These are phyloP conservation scores for Annulohypoxylon bovei DNA, from an alignment of 495 filamentous ascomycete species.

Conservation along the genomic window DNA sequence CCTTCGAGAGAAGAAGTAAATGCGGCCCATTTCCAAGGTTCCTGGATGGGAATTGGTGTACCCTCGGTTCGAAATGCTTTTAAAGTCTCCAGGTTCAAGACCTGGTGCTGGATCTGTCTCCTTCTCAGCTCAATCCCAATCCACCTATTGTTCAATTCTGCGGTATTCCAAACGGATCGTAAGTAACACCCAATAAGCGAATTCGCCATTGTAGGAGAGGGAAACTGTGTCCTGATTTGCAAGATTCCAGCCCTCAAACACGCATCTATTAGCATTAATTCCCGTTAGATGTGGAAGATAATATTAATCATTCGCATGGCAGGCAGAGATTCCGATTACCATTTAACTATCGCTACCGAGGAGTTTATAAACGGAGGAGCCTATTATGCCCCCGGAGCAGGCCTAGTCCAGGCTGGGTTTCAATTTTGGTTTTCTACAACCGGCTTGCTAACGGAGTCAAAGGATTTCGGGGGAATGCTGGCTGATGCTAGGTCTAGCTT, in stretches of 20 bases:
- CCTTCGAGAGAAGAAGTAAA: conserved; percentile 55
- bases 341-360: conserved; percentile 47
- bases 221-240: background rate
- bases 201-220: background rate
- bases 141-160: conserved; percentile 45
- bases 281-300: conserved; percentile 30
- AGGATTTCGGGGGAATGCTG: background rate
- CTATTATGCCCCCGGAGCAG: conserved; percentile 33
- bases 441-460: background rate
- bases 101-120: conserved; percentile 38
- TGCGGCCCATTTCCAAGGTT: conserved; percentile 44
- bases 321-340: conserved; percentile 51
- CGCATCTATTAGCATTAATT: conserved; percentile 37
- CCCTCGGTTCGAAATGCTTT: conserved; percentile 52
- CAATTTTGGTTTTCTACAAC: background rate
- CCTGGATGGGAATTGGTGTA: conserved; percentile 56
- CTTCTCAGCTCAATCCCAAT: conserved; percentile 45
- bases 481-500: background rate
- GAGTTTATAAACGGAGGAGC: conserved; percentile 45
- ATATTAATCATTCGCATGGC: conserved; percentile 18
- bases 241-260: background rate
- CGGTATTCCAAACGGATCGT: conserved; percentile 39
- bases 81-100: conserved; percentile 38
- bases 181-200: conserved; percentile 19
- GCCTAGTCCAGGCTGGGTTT: conserved; percentile 26